These are phyloP conservation scores for Skeletonema tropicum DNA, from an alignment of 108 stramenopile species.

Conservation along the genomic window DNA sequence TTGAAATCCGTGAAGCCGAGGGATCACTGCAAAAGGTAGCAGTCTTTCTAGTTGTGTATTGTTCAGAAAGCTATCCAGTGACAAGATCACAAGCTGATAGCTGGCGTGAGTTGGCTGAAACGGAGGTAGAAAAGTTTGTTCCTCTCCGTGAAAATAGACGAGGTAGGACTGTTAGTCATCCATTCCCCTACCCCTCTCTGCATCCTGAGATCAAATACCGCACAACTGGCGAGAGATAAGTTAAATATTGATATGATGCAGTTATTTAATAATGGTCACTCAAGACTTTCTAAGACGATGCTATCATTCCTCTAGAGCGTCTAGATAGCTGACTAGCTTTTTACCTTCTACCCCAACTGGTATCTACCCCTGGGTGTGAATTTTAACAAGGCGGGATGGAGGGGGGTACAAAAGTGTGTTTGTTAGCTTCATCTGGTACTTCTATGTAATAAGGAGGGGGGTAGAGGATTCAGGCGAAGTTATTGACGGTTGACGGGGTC, in stretches of 20 bases:
- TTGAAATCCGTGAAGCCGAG: conserved; percentile 29
- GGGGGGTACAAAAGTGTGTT: too few species aligned
- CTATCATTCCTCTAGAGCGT: too few species aligned
- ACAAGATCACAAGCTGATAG: conserved; percentile 61
- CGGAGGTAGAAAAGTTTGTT: conserved; percentile 55
- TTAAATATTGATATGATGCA: neutral
- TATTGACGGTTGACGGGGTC: too few species aligned
- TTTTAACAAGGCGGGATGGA: too few species aligned
- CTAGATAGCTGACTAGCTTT: too few species aligned
- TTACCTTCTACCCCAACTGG: too few species aligned
- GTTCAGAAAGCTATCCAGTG: conserved; percentile 61
- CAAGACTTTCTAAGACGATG: too few species aligned
- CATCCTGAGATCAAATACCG: conserved; percentile 48
- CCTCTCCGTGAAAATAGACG: conserved; percentile 50
- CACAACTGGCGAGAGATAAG: conserved; percentile 11
- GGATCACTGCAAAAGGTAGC: conserved; percentile 42
- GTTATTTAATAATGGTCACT: too few species aligned
- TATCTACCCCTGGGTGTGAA: too few species aligned
- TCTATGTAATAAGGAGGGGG: too few species aligned
- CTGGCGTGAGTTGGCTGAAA: conserved; percentile 64
- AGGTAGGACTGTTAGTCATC: conserved; percentile 69
- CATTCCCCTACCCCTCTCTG: conserved; percentile 64
- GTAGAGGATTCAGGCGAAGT: too few species aligned
- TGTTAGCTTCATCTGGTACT: too few species aligned
- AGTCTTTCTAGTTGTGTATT: conserved; percentile 77